Percentiles rank a stretch among this genome's conserved stretches.
Evolutionary conservation across 176 grass and related monocot species (phyloP).

Genomic region (Eragrostis curvula): DNA sequence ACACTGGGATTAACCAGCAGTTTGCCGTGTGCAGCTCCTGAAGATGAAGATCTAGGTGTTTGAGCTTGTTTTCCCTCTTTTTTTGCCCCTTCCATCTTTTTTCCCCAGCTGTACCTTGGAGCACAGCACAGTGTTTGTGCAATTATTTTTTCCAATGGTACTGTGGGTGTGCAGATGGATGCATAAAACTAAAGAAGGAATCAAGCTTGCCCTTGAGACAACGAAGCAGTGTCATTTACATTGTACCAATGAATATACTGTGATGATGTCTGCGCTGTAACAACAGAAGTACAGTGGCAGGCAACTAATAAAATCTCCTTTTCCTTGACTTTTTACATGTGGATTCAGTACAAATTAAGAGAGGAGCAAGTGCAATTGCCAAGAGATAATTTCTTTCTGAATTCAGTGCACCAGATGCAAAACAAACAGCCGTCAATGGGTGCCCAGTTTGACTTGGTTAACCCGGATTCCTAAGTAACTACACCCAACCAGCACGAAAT

Average conservation of each 20-base stretch:
- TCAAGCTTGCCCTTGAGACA: slow-evolving; percentile 25
- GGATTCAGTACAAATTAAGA: background rate
- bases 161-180: slow-evolving; percentile 42
- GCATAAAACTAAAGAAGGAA: slow-evolving; percentile 44
- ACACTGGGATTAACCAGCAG: slow-evolving; percentile 25
- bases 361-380: background rate
- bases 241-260: background rate
- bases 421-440: background rate
- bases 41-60: slow-evolving; percentile 26
- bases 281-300: background rate
- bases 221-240: background rate
- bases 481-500: background rate
- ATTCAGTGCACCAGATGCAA: background rate
- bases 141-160: slow-evolving; percentile 46
- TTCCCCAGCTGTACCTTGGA: no score
- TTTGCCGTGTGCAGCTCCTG: slow-evolving; percentile 46
- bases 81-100: background rate
- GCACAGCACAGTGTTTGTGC: slow-evolving; percentile 28
- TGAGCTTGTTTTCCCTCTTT: slow-evolving; percentile 12
- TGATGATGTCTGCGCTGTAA: background rate
- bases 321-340: background rate
- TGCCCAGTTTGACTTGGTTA: background rate
- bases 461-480: background rate
- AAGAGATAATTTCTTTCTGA: background rate
- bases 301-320: background rate